phyloP scores from a whole-genome alignment of 768 basidiomycete species.

The Tylopilus rubrobrunneus region DNA sequence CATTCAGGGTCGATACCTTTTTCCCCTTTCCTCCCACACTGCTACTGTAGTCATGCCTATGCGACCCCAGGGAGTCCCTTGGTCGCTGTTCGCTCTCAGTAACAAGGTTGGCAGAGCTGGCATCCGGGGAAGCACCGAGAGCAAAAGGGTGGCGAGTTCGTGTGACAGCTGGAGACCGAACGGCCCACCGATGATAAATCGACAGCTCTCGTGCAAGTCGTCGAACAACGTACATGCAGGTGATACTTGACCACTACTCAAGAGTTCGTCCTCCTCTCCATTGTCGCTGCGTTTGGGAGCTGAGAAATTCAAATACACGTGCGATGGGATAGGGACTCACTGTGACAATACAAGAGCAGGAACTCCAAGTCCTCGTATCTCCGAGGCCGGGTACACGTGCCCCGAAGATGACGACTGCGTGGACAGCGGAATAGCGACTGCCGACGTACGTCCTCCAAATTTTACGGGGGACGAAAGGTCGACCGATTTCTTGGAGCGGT shows the following conservation, averaged over 20 bases:
- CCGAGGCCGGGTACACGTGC: constrained; percentile 24
- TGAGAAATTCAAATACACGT: not conserved
- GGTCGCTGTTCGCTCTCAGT: constrained; percentile 15
- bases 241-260: constrained; percentile 77
- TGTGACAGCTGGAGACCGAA: constrained; percentile 19
- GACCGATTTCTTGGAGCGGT: constrained; percentile 31
- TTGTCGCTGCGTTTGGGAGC: constrained; percentile 14
- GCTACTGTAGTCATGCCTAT: not conserved
- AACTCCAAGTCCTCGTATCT: constrained; percentile 26
- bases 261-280: constrained; percentile 59
- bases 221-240: constrained; percentile 51
- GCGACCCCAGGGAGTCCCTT: constrained; percentile 2
- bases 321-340: constrained; percentile 22
- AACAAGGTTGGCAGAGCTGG: constrained; percentile 25
- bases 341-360: constrained; percentile 40
- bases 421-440: constrained; percentile 30
- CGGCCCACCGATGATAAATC: constrained; percentile 5
- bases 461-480: constrained; percentile 26
- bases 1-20: constrained; percentile 51
- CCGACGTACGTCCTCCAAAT: constrained; percentile 20
- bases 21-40: constrained; percentile 13
- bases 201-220: constrained; percentile 1
- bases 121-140: constrained; percentile 30
- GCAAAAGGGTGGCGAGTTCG: constrained; percentile 18
- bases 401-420: constrained; percentile 35